Percentiles rank a stretch among this genome's conserved stretches.
phyloP scores from a whole-genome alignment of 345 rosid genomes.

The Arabidopsis suecica region DNA sequence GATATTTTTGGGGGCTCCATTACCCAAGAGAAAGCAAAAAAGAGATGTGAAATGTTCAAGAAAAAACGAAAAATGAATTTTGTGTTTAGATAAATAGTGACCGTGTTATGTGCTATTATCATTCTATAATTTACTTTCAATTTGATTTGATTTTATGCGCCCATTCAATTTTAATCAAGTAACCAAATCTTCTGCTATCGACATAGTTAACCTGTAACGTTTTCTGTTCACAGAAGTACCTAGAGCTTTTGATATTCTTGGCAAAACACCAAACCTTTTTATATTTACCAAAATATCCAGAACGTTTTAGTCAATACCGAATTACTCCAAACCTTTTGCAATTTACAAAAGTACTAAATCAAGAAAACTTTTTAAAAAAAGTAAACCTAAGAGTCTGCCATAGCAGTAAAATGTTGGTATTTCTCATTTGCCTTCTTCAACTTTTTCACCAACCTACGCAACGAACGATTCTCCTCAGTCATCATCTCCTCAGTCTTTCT shows the following conservation, averaged over 20 bases:
- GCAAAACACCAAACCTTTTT: not conserved
- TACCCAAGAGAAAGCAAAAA: not conserved
- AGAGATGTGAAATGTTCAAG: no score
- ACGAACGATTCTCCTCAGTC: not conserved
- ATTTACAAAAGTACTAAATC: not conserved
- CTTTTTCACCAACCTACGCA: constrained; percentile 20
- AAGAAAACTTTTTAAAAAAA: not conserved
- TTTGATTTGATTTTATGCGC: no score
- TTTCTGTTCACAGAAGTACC: not conserved
- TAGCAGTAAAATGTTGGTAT: not conserved
- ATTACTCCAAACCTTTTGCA: not conserved
- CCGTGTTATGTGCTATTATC: no score
- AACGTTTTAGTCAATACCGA: not conserved
- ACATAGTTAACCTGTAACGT: not conserved
- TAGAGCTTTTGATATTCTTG: not conserved
- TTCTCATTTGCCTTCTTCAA: constrained; percentile 18
- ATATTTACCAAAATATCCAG: not conserved
- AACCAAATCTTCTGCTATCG: not conserved
- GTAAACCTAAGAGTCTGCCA: not conserved
- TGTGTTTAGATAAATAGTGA: no score
- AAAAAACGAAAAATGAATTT: no score
- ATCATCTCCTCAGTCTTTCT: constrained; percentile 29
- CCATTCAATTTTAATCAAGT: no score
- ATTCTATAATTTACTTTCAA: no score
- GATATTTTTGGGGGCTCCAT: not conserved